Percentiles rank a stretch among this genome's conserved stretches.
phyloP scores from a whole-genome alignment of 129 eudicot genomes.

The Scalesia atractyloides region DNA sequence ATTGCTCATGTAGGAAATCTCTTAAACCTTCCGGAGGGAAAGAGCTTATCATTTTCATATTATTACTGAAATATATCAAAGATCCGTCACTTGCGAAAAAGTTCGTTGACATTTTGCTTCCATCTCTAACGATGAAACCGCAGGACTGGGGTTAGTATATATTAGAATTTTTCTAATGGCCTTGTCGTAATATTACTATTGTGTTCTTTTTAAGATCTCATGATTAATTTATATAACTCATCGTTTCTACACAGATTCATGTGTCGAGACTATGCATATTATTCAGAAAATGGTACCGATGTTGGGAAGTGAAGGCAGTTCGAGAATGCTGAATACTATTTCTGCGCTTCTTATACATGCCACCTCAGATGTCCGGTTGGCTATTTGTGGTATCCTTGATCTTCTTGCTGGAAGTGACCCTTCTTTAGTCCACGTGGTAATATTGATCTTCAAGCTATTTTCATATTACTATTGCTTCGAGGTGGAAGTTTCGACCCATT shows the following conservation, averaged over 20 bases:
- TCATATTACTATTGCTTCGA: neutral
- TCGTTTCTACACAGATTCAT: constrained; percentile 54
- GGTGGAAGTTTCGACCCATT: neutral
- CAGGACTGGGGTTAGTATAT: constrained; percentile 53
- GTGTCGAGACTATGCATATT: constrained; percentile 53
- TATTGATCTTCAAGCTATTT: constrained; percentile 1
- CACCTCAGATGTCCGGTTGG: constrained; percentile 44
- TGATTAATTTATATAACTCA: neutral
- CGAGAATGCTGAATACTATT: constrained; percentile 51
- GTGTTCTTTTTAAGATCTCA: neutral
- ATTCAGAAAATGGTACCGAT: constrained; percentile 51
- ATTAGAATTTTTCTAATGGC: neutral
- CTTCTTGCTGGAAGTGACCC: constrained; percentile 55
- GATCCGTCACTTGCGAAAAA: constrained; percentile 55
- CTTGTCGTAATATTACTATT: neutral
- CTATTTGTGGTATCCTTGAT: constrained; percentile 74
- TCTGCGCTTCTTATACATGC: constrained; percentile 74
- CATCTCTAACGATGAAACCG: constrained; percentile 52
- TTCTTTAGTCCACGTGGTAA: constrained; percentile 57
- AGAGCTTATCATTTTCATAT: constrained; percentile 62
- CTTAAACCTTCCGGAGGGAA: constrained; percentile 51
- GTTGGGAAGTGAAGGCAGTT: constrained; percentile 43
- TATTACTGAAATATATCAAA: constrained; percentile 60
- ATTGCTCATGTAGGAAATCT: constrained; percentile 44
- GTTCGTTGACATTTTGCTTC: constrained; percentile 80